Evolutionary conservation across 1,139 yeast species (phyloP), one percentile per base, ranked within the genome.

Genomic region (Suhomyces guaymorum): DNA sequence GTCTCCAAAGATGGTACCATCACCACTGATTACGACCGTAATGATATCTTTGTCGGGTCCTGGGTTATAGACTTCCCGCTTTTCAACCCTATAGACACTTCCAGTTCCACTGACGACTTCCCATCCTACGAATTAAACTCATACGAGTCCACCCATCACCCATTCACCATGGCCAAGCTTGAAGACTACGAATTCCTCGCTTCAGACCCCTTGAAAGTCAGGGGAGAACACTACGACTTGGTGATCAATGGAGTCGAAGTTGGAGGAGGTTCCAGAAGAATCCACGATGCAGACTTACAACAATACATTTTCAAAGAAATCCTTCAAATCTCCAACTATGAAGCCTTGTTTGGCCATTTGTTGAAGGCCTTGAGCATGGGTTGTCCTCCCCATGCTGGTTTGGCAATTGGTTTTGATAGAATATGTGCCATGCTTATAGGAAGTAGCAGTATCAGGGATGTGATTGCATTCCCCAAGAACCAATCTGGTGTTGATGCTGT

Each of bases 311-410:
- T 85, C 49, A 66, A 75, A 35, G 60, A 75, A 22, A 66, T 85
- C 17, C 63, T 84, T 23, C 56, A 66, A 9, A 80, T 84, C n/a
- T 35, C 53, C 0, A 68, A 86, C 44, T 73, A 84, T 33, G 69
- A 80, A 31, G 55, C 59, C 13, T 64, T 88, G n/a, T 92, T 92
- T 66, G 95, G 96, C 0, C 99, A 94, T 59, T 68, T 92, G 30
- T 66, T 94, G 21, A 69, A 72, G 29, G 97, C 96, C 0, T 75
- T 92, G 41, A 77, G 78, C 28, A 80, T 86, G 65, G 98, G 98
- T 1, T 89, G 97, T 54, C 99, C 99, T 0, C 98, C 99, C 0
- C 99, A 92, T 63, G 97, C 97, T 2, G 99, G 99, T 0, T 69
- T 92, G 33, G 99, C 98, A 0, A 69, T 92, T 36, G 99, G 98